Conservation (phyloP, 208 protist species). For the Trypanosoma platydactyli region DNA sequence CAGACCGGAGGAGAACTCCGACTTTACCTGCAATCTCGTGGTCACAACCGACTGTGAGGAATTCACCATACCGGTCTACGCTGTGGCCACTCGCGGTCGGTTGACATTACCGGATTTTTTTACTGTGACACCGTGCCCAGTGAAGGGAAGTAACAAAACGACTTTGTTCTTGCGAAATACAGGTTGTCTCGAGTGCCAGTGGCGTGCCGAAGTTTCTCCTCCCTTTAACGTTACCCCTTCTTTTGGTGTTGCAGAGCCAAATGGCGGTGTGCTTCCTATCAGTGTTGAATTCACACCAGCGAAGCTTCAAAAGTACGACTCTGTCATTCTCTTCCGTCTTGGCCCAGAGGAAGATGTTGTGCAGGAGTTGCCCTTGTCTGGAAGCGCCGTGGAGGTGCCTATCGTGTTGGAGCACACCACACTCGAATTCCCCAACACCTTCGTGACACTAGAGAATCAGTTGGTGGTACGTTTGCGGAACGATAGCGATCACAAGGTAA, state of each 20-base stretch:
- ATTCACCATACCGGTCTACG: slow-evolving; percentile 87
- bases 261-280: slow-evolving; percentile 71
- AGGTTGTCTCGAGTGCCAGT: slow-evolving; percentile 53
- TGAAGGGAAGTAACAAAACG: slow-evolving; percentile 60
- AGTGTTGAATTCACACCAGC: slow-evolving; percentile 63
- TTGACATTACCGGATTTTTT: slow-evolving; percentile 85
- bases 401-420: slow-evolving; percentile 62
- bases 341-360: slow-evolving; percentile 79
- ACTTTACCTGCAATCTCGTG: slow-evolving; percentile 87
- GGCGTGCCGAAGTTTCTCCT: slow-evolving; percentile 43
- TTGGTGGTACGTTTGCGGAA: slow-evolving; percentile 85
- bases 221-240: slow-evolving; percentile 62
- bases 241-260: slow-evolving; percentile 54
- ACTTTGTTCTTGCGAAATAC: slow-evolving; percentile 92
- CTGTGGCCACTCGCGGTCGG: slow-evolving; percentile 72
- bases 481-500: slow-evolving; percentile 71
- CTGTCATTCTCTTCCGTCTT: slow-evolving; percentile 75
- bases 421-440: slow-evolving; percentile 84
- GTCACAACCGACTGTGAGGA: slow-evolving; percentile 86
- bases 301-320: slow-evolving; percentile 31
- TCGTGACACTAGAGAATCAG: slow-evolving; percentile 90
- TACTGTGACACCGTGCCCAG: slow-evolving; percentile 61
- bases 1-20: slow-evolving; percentile 60
- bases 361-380: slow-evolving; percentile 68
- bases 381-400: slow-evolving; percentile 61